These are phyloP conservation scores for Yamadazyma scolyti DNA, from an alignment of 805 yeast species.

Conservation along the genomic window DNA sequence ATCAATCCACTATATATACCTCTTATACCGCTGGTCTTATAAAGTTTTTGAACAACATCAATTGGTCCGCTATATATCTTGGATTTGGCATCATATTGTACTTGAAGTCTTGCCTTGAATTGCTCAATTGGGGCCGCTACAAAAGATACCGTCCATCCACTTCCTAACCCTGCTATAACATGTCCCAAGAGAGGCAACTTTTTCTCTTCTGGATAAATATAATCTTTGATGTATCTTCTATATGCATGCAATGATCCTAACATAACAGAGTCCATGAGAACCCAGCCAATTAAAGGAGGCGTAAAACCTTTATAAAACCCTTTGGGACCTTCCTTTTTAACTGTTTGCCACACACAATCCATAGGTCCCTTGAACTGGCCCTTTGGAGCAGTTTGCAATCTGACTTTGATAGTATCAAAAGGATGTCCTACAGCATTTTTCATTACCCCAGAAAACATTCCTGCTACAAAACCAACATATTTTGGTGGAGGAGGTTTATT, in stretches of 20 bases:
- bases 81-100: conserved; percentile 77
- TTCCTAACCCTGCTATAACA: conserved; percentile 71
- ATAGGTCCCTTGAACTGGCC: conserved; percentile 73
- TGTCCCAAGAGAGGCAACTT: conserved; percentile 74
- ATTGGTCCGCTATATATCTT: conserved; percentile 74
- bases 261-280: conserved; percentile 88
- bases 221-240: conserved; percentile 60
- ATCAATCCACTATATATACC: conserved; percentile 79
- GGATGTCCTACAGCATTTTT: conserved; percentile 93
- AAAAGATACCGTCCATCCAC: conserved; percentile 89
- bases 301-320: conserved; percentile 90
- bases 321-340: conserved; percentile 66
- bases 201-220: conserved; percentile 55
- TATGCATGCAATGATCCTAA: conserved; percentile 82
- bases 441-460: conserved; percentile 81
- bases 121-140: conserved; percentile 96
- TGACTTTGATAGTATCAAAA: conserved; percentile 84
- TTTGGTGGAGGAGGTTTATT: conserved; percentile 38
- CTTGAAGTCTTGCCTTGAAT: conserved; percentile 83
- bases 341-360: conserved; percentile 73
- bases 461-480: conserved; percentile 81
- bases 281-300: conserved; percentile 93
- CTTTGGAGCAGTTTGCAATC: conserved; percentile 66
- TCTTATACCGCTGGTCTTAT: conserved; percentile 57
- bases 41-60: conserved; percentile 62